These are phyloP conservation scores for Simmondsia chinensis DNA, from an alignment of 148 eudicot species.

Conservation along the genomic window DNA sequence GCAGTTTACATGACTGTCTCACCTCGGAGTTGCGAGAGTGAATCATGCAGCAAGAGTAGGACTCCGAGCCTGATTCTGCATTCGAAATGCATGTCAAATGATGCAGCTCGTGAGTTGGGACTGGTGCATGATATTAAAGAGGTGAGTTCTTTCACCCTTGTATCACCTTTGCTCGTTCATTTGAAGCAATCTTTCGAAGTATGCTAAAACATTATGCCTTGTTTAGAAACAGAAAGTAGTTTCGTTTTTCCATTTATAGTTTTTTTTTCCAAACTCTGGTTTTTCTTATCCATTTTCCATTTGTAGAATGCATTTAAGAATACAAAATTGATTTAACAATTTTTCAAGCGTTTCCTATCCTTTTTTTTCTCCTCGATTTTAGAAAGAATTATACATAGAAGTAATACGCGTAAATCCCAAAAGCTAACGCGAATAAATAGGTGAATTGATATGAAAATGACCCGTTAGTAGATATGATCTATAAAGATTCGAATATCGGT, in stretches of 20 bases:
- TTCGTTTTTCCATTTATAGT: not conserved
- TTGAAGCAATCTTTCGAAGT: not conserved
- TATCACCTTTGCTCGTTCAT: too few species aligned
- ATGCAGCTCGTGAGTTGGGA: conserved; percentile 41
- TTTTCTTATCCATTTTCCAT: not conserved
- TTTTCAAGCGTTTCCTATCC: too few species aligned
- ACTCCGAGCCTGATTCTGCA: conserved; percentile 58
- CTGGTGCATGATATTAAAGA: conserved; percentile 33
- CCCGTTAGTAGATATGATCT: too few species aligned
- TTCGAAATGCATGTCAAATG: conserved; percentile 53
- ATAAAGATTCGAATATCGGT: too few species aligned
- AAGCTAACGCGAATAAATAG: too few species aligned
- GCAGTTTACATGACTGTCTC: conserved; percentile 49
- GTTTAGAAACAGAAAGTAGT: not conserved
- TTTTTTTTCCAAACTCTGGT: not conserved
- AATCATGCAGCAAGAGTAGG: conserved; percentile 19
- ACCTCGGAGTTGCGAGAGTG: conserved; percentile 17
- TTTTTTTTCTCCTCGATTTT: too few species aligned
- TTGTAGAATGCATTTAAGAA: not conserved
- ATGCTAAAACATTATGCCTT: not conserved
- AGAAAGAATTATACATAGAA: too few species aligned
- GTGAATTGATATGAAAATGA: too few species aligned
- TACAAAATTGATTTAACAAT: too few species aligned
- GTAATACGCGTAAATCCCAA: too few species aligned
- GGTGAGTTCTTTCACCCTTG: conserved; percentile 34